Conservation (phyloP, 2,329 filamentous ascomycete species). For the Thyridium curvatum region DNA sequence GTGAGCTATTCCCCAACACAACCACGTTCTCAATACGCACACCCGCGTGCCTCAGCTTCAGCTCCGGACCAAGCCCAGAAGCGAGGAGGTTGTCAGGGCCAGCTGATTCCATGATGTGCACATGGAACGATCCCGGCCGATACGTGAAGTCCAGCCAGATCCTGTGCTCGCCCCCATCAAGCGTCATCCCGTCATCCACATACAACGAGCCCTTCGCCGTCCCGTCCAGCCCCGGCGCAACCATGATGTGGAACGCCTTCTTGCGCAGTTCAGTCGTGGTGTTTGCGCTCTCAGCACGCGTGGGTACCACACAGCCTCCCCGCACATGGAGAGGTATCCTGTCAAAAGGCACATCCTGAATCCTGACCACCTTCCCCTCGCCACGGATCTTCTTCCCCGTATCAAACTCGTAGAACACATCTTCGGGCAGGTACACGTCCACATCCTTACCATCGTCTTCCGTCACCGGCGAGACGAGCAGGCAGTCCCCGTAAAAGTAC, state of each 20-base stretch:
- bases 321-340: constrained; percentile 57
- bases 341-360: constrained; percentile 7
- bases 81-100: too few relatives aligned
- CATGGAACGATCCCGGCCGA: constrained; percentile 8
- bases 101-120: constrained; percentile 7
- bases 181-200: constrained; percentile 37
- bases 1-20: too few relatives aligned
- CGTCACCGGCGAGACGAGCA: constrained; percentile 40
- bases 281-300: constrained; percentile 41
- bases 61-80: too few relatives aligned
- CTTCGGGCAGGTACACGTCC: constrained; percentile 38
- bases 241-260: constrained; percentile 39
- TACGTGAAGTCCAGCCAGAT: too few relatives aligned
- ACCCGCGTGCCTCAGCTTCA: too few relatives aligned
- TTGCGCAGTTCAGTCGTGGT: constrained; percentile 42
- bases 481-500: constrained; percentile 37
- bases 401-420: constrained; percentile 44
- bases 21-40: too few relatives aligned
- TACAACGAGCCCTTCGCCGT: constrained; percentile 41
- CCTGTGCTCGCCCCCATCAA: constrained; percentile 7
- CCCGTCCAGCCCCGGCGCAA: constrained; percentile 41
- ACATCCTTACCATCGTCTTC: constrained; percentile 35
- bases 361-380: constrained; percentile 18
- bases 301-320: constrained; percentile 53
- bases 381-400: constrained; percentile 39